Base-by-base conservation (phyloP, 2,329 filamentous ascomycete genomes). In the Colletotrichum melonis region DNA sequence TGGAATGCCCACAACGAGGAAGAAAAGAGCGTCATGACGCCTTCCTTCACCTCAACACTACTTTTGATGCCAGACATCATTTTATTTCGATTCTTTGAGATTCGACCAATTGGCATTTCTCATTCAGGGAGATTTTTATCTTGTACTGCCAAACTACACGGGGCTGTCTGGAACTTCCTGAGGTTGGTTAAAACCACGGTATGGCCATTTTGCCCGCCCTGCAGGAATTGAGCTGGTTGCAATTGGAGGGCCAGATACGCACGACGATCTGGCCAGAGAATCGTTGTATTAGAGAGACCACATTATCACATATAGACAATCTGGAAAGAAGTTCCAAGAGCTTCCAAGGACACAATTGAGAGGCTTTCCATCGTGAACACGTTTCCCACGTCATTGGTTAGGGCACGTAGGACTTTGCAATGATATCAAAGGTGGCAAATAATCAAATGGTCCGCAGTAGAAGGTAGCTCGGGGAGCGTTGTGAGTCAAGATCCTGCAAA, bases 171-270 rank as follows among this genome's bases (percentile, higher is more conserved):
- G 67, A 38, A 73, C 66, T 46, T 46, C 19, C n/a, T 32, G 59
- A 59, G 66, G 3, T 28, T 54, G 52, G 55, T 28, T 28, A 42
- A 38, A 64, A 14, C 49, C 46, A 72, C 64, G 49, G 52, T 28
- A 70, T n/a, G 32, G 38, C 54, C 57, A 56, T 35, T 32, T 58
- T 32, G 11, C 32, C 32, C 30, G 26, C 58, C 66, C 70, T 73
- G 70, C 70, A 65, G 70, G 70, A 56, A 59, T 60, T 60, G 70
- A 73, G 70, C 60, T 70, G 70, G 67, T 22, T 38, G 59, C 70
- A 8, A 35, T 28, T 28, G 42, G 62, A 32, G 26, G 26, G 35
- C 16, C 12, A 38, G 12, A 5, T 28, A 5, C 22, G 14, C n/a
- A 2, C 24, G 58, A 2, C 24, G 58, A 8, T 22, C 58, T 26